A percentile compares a stretch with the other conserved stretches of the same genome.
These are phyloP conservation scores for Agarophyton chilense DNA, from an alignment of 23 red algal species.

Conservation along the genomic window DNA sequence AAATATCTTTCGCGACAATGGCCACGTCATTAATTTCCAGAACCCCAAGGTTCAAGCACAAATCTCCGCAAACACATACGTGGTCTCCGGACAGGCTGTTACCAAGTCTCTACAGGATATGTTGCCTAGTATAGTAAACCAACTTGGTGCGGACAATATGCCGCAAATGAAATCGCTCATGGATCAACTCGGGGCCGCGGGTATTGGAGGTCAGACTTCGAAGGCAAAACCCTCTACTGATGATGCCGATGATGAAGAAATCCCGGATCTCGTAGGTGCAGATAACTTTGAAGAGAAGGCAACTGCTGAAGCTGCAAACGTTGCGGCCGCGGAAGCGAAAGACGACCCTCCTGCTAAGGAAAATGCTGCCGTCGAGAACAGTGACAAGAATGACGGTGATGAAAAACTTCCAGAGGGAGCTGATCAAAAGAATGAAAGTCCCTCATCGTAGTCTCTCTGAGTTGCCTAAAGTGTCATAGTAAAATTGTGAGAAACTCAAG, in stretches of 20 bases:
- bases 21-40: constrained; percentile 85
- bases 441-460: background rate
- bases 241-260: constrained; percentile 85
- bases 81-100: constrained; percentile 69
- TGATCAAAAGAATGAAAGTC: background rate
- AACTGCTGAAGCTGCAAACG: constrained; percentile 17
- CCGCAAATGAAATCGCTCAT: constrained; percentile 85
- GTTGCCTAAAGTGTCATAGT: background rate
- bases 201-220: constrained; percentile 11
- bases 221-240: constrained; percentile 23
- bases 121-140: constrained; percentile 74
- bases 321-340: background rate
- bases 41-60: constrained; percentile 93
- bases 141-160: constrained; percentile 88
- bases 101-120: constrained; percentile 88
- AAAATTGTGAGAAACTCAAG: background rate
- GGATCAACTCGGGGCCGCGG: constrained; percentile 79
- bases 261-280: constrained; percentile 90
- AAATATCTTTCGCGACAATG: constrained; percentile 93
- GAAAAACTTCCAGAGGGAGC: background rate
- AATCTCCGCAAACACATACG: constrained; percentile 93
- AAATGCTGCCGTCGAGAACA: constrained; percentile 4
- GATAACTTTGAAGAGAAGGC: constrained; percentile 84
- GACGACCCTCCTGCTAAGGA: background rate
- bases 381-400: constrained; percentile 5